Evolutionary conservation across 2,329 filamentous ascomycete genomes (phyloP).

Genomic region (Claviceps purpurea): DNA sequence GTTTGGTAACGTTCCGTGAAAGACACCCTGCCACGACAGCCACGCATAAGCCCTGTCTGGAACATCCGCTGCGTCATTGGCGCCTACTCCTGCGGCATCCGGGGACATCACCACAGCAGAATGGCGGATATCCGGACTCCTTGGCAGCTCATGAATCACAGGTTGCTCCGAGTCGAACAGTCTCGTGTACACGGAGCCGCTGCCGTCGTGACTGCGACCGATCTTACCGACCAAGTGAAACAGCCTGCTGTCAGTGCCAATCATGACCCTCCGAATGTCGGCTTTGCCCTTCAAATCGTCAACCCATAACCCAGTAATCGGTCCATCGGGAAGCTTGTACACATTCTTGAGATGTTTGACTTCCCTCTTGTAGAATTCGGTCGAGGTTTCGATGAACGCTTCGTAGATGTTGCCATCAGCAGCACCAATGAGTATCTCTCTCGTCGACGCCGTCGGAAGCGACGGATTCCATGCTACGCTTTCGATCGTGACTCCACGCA

Average conservation of each 20-base stretch:
- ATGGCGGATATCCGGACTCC: conserved; percentile 37
- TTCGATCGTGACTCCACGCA: conserved; percentile 81
- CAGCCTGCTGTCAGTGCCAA: conserved; percentile 65
- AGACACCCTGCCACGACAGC: conserved; percentile 76
- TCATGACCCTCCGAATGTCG: conserved; percentile 64
- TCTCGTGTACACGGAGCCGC: conserved; percentile 71
- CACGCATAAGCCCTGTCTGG: conserved; percentile 74
- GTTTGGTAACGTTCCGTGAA: conserved; percentile 67
- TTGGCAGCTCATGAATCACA: conserved; percentile 57
- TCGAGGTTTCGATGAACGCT: conserved; percentile 83
- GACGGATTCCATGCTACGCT: conserved; percentile 91
- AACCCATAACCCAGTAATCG: conserved; percentile 75
- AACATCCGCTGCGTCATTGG: conserved; percentile 44
- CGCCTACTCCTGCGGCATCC: conserved; percentile 44
- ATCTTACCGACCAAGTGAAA: conserved; percentile 72
- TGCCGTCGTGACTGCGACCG: conserved; percentile 63
- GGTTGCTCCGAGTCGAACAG: conserved; percentile 83
- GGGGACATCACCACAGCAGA: conserved; percentile 67
- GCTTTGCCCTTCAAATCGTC: conserved; percentile 55
- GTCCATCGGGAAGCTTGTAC: conserved; percentile 68
- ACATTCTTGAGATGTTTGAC: conserved; percentile 82
- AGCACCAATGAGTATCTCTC: conserved; percentile 84
- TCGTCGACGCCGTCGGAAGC: conserved; percentile 79
- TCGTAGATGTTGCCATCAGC: conserved; percentile 95
- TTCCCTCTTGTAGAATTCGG: conserved; percentile 89